Evolutionary conservation across 176 grass and related monocot genomes (phyloP).

Genomic region (Triticum turgidum): DNA sequence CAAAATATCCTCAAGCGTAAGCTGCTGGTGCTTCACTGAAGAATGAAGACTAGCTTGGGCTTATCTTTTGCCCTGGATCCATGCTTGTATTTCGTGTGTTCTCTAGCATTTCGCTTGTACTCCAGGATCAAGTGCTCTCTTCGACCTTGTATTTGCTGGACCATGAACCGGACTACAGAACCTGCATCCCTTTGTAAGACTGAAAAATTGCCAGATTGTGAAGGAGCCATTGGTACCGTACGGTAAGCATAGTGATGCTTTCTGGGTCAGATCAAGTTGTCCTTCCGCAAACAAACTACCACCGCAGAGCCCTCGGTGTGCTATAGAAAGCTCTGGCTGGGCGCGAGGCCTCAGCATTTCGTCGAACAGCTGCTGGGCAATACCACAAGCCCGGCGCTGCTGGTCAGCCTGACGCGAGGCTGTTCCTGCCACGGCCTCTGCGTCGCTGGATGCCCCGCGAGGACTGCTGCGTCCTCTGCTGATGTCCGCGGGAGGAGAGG

Average conservation of each 20-base stretch:
- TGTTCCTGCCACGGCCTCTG: too few relatives aligned
- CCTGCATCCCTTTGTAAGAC: too few relatives aligned
- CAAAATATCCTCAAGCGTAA: neutral
- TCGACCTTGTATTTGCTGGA: too few relatives aligned
- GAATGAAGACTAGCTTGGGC: neutral
- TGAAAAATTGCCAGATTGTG: too few relatives aligned
- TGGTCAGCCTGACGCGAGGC: neutral
- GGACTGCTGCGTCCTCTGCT: too few relatives aligned
- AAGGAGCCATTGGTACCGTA: neutral
- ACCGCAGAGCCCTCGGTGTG: neutral
- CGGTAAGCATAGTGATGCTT: neutral
- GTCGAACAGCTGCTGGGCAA: neutral
- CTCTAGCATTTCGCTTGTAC: too few relatives aligned
- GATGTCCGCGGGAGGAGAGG: too few relatives aligned
- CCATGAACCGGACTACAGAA: neutral
- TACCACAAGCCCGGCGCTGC: neutral
- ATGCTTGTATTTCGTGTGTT: too few relatives aligned
- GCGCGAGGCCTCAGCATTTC: neutral
- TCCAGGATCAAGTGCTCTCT: too few relatives aligned
- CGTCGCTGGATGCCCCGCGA: too few relatives aligned
- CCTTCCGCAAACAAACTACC: neutral
- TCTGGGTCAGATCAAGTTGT: neutral
- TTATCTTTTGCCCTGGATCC: neutral
- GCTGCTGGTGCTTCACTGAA: neutral
- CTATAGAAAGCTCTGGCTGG: neutral